Evolutionary conservation across 2,329 filamentous ascomycete genomes (phyloP), one percentile per base, ranked within the genome.

Genomic region (Trichophyton verrucosum): DNA sequence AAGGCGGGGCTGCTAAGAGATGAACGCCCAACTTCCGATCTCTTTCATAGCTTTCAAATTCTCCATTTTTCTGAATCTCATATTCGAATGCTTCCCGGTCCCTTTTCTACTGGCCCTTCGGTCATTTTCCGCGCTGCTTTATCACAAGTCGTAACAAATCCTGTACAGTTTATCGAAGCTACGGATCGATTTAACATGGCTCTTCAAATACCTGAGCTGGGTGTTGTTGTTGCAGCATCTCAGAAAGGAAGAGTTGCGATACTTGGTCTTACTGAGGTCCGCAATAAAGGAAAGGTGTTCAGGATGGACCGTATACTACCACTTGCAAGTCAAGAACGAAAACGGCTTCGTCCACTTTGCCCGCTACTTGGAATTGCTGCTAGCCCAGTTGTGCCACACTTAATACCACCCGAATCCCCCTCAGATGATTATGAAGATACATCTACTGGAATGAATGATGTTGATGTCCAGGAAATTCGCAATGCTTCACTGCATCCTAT

Each of bases 301-400:
- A 74, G 81, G n/a, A 68, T 84, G 0, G 82, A 85, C 60, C 77
- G 77, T 67, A 75, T 85, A 5, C 68, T 86, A 9, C 84, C 84
- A 0, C 79, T 78, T 27, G 67, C 69, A 36, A 71, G 69, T 4
- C 80, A 84, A 67, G 80, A 83, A 65, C 65, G 69, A 36, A 65
- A 68, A 3, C 72, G 74, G 3, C 64, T 75, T 42, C 70, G 78
- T 42, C 79, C 80, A 1, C 66, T 70, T 15, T 67, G 71, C 5
- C 75, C 76, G 3, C 69, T 86, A 38, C 70, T 81, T 56, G 83
- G 83, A 2, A 75, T 86, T 49, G 80, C 81, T 5, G 78, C 80
- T 0, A 77, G 79, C 2, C 83, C 82, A 0, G 73, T 86, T 33
- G 82, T 83, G 65, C 81, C 82, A 0, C 74, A 74, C 30, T 72